Percentiles rank a stretch among this genome's conserved stretches.
Evolutionary conservation across 1,284 basidiomycete species (phyloP).

Genomic region (Cryptococcus jaspeensis): DNA sequence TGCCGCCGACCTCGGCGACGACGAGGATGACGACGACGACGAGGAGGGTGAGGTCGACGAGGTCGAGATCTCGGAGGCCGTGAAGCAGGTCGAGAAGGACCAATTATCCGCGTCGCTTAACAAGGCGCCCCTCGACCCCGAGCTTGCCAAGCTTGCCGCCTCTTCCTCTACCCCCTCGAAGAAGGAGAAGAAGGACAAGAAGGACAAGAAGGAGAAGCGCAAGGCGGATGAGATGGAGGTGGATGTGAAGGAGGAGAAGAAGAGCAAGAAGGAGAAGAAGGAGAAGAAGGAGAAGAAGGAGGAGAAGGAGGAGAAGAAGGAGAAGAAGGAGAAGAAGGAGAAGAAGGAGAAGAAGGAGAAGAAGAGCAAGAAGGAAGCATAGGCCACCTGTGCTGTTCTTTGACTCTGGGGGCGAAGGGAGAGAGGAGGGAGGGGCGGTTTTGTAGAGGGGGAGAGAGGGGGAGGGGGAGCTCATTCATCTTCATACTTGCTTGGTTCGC

Average conservation of each 20-base stretch:
- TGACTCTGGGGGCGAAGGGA: neutral
- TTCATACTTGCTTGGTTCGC: neutral
- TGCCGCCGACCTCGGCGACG: constrained; percentile 62
- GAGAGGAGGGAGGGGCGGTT: neutral
- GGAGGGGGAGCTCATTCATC: neutral
- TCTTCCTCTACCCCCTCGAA: constrained; percentile 26
- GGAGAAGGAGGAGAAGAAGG: constrained; percentile 5
- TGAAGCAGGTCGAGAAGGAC: constrained; percentile 55
- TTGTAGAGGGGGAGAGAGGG: neutral
- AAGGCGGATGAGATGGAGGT: constrained; percentile 29
- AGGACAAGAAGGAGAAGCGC: constrained; percentile 46
- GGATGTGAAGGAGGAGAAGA: constrained; percentile 25
- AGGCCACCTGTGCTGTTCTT: neutral
- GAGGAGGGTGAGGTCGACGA: constrained; percentile 56
- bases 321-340: constrained; percentile 39
- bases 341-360: constrained; percentile 21
- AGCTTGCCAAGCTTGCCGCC: constrained; percentile 43
- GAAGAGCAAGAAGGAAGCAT: constrained; percentile 12
- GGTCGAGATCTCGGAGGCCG: constrained; percentile 32
- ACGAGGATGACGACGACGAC: constrained; percentile 68
- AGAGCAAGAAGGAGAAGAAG: constrained; percentile 53
- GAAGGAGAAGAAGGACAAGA: constrained; percentile 47
- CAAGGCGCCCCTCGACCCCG: constrained; percentile 37
- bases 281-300: constrained; percentile 35
- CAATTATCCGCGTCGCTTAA: constrained; percentile 51